Percentiles rank a stretch among this genome's conserved stretches.
These are phyloP conservation scores for Breviolum minutum DNA, from an alignment of 73 alveolate genomes.

Conservation along the genomic window DNA sequence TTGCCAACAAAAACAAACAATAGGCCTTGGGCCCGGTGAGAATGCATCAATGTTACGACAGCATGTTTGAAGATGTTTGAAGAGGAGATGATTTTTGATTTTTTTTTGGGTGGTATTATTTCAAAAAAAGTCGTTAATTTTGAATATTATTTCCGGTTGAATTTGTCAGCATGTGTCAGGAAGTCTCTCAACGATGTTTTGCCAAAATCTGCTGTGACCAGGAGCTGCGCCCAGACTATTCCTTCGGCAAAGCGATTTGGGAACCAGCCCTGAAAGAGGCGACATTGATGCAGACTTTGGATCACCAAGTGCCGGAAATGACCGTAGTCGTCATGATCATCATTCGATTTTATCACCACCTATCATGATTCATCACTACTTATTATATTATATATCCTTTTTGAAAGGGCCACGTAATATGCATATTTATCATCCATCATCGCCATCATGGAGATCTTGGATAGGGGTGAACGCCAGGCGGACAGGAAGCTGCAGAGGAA, in stretches of 20 bases:
- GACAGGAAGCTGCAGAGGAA: slow-evolving; percentile 72
- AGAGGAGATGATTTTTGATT: no score
- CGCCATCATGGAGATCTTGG: no score
- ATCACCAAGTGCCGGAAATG: neutral
- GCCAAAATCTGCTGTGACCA: neutral
- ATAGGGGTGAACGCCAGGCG: no score
- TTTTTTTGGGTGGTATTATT: no score
- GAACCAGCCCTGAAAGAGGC: slow-evolving; percentile 75
- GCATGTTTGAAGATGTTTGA: no score
- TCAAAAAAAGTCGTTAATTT: no score
- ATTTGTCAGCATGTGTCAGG: neutral
- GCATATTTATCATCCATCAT: neutral
- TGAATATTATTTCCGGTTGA: neutral
- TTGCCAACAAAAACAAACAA: neutral
- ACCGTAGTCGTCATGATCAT: no score
- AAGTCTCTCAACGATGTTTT: neutral
- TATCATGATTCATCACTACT: neutral
- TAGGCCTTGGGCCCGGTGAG: neutral
- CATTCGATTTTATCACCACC: no score
- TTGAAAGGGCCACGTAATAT: neutral
- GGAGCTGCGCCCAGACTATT: slow-evolving; percentile 72
- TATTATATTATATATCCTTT: no score
- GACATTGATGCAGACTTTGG: no score
- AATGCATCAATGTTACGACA: no score
- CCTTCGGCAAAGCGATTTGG: slow-evolving; percentile 78